Evolutionary conservation across 2,329 filamentous ascomycete genomes (phyloP), one percentile per base, ranked within the genome.

Genomic region (Neonectria faginata): DNA sequence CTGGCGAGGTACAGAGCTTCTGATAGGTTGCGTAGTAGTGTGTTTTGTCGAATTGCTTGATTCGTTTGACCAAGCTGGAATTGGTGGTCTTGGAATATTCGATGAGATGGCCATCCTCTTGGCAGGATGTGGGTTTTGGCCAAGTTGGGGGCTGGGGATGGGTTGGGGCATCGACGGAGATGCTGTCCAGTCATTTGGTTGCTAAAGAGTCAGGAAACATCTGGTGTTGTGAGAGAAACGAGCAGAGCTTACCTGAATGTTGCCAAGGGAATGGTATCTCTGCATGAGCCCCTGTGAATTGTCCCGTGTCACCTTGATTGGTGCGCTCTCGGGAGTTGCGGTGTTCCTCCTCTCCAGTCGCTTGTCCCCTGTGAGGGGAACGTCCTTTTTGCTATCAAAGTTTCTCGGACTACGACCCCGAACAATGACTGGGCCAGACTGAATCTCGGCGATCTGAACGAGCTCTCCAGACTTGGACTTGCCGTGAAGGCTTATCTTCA

Each of bases 381-480:
- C 88, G 74, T 97, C 93, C 76, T 96, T 97, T 64, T 92, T 88
- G 58, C 92, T 94, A 74, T 97, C 94, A 77, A 98, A 98, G 75
- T 98, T 98, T 60, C 95, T 87, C 0, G 95, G 95, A 76, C 94
- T 97, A 62, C 95, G 88, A 36, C 95, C 95, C 61, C 95, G 91
- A 39, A 98, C 95, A 71, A 98, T 97, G 62, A 98, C 93, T n/a
- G 95, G 92, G 0, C 93, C 93, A 1, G 94, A 97, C 70, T 92
- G 91, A 14, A 97, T 91, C 78, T 97, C 94, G 67, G 92, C 92
- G 67, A 98, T 89, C 67, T 86, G 88, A 60, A 91, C 83, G 25
- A 89, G 88, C 11, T 91, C 93, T 1, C 92, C 83, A 1, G 80
- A 80, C 57, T 86, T 83, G n/a, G 93, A 82, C 57, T 92, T 95